Percentiles rank a stretch among this genome's conserved stretches.
Conservation (phyloP, 139 green algal species). For the Chlorella vulgaris region DNA sequence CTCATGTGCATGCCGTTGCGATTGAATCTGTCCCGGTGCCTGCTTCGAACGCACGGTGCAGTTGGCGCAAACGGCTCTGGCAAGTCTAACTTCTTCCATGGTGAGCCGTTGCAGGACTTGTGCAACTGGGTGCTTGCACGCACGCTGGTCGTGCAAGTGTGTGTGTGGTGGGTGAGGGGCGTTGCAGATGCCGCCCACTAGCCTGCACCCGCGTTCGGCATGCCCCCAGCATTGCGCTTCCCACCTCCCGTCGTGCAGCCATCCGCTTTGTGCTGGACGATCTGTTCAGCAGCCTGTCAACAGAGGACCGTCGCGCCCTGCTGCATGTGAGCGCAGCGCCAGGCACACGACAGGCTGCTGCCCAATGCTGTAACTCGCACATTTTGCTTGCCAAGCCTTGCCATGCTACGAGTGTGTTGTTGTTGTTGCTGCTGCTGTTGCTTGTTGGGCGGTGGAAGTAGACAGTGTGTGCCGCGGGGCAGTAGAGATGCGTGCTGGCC, state of each 20-base stretch:
- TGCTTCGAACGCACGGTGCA: too few relatives aligned
- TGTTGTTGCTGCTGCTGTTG: too few relatives aligned
- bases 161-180: background rate
- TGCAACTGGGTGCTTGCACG: too few relatives aligned
- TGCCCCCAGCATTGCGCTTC: too few relatives aligned
- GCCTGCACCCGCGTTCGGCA: background rate
- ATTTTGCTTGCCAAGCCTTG: too few relatives aligned
- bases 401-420: too few relatives aligned
- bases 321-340: slow-evolving; percentile 93
- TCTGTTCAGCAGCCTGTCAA: slow-evolving; percentile 68
- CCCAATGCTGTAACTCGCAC: too few relatives aligned
- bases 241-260: slow-evolving; percentile 63
- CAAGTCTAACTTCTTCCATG: slow-evolving; percentile 99
- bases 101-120: slow-evolving; percentile 50
- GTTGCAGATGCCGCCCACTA: background rate
- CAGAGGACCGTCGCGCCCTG: slow-evolving; percentile 90
- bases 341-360: too few relatives aligned
- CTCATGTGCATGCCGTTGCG: background rate
- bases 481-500: too few relatives aligned
- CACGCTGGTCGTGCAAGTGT: background rate
- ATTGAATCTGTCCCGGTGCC: too few relatives aligned
- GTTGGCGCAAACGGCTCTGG: slow-evolving; percentile 98
- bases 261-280: slow-evolving; percentile 98
- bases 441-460: too few relatives aligned
- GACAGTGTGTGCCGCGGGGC: too few relatives aligned